phyloP scores from a whole-genome alignment of 805 yeast species.

The Saccharomycopsis sp. region DNA sequence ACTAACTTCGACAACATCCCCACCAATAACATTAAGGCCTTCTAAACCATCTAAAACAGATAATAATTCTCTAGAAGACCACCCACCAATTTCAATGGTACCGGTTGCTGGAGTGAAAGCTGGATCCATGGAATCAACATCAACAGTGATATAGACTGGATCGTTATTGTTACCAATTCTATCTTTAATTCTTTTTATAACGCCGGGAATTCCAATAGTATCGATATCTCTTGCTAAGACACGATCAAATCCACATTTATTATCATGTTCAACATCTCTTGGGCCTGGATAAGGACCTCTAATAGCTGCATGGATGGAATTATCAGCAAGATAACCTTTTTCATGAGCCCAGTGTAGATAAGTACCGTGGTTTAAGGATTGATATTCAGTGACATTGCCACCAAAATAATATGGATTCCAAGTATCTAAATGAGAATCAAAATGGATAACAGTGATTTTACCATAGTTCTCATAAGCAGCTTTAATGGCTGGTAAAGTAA shows the following conservation, averaged over 20 bases:
- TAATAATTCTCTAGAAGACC: slow-evolving; percentile 48
- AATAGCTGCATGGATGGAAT: slow-evolving; percentile 48
- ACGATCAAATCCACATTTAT: slow-evolving; percentile 35
- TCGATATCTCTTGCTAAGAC: slow-evolving; percentile 37
- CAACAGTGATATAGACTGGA: slow-evolving; percentile 34
- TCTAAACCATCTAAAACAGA: slow-evolving; percentile 44
- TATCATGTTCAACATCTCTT: slow-evolving; percentile 40
- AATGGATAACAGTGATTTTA: slow-evolving; percentile 50
- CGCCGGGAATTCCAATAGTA: slow-evolving; percentile 27
- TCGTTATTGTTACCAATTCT: slow-evolving; percentile 20
- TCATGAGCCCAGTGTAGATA: slow-evolving; percentile 58
- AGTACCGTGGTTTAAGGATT: slow-evolving; percentile 53
- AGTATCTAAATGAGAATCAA: slow-evolving; percentile 60
- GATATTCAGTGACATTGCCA: slow-evolving; percentile 48
- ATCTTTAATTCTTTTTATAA: slow-evolving; percentile 25
- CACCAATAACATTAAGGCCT: slow-evolving; percentile 50
- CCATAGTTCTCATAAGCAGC: slow-evolving; percentile 39
- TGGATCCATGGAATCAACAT: slow-evolving; percentile 54
- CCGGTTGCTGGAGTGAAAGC: slow-evolving; percentile 61
- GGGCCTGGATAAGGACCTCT: slow-evolving; percentile 42
- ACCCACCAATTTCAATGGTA: slow-evolving; percentile 61
- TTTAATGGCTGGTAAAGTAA: slow-evolving; percentile 39
- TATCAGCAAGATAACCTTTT: slow-evolving; percentile 40
- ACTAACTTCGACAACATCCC: slow-evolving; percentile 62
- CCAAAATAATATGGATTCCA: slow-evolving; percentile 45